Evolutionary conservation across 495 filamentous ascomycete genomes (phyloP).

Genomic region (Penicillium subrubescens): DNA sequence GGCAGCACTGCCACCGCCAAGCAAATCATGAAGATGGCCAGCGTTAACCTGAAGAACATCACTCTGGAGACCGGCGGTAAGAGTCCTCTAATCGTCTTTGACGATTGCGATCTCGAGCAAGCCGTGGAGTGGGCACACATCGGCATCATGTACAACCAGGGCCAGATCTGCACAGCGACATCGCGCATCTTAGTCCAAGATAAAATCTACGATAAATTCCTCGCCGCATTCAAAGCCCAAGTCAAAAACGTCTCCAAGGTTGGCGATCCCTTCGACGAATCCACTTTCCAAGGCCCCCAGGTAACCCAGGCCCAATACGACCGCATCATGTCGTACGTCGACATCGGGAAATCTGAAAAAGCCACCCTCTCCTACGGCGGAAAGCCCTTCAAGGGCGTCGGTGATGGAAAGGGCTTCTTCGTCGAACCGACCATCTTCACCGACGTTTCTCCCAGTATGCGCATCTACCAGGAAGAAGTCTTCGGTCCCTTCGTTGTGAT

Average conservation of each 20-base stretch:
- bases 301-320: conserved; percentile 84
- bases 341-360: conserved; percentile 76
- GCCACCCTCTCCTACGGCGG: conserved; percentile 69
- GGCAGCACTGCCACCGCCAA: conserved; percentile 78
- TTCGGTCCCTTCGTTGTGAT: conserved; percentile 59
- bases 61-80: conserved; percentile 86
- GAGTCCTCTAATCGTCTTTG: conserved; percentile 79
- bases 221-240: conserved; percentile 72
- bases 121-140: conserved; percentile 82
- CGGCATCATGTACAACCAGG: conserved; percentile 74
- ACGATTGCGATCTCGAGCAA: conserved; percentile 83
- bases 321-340: conserved; percentile 83
- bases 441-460: conserved; percentile 48
- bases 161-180: conserved; percentile 88
- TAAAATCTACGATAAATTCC: conserved; percentile 81
- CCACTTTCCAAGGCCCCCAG: conserved; percentile 83
- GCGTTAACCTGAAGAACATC: conserved; percentile 47
- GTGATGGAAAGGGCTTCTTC: conserved; percentile 52
- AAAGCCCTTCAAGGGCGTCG: conserved; percentile 58
- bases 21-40: conserved; percentile 89
- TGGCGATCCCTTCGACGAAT: conserved; percentile 80
- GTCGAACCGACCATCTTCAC: conserved; percentile 52
- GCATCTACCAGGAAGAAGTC: conserved; percentile 56
- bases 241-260: conserved; percentile 74
- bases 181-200: conserved; percentile 84